Conservation (phyloP, 2,329 filamentous ascomycete species). For the Thelonectria rubi region DNA sequence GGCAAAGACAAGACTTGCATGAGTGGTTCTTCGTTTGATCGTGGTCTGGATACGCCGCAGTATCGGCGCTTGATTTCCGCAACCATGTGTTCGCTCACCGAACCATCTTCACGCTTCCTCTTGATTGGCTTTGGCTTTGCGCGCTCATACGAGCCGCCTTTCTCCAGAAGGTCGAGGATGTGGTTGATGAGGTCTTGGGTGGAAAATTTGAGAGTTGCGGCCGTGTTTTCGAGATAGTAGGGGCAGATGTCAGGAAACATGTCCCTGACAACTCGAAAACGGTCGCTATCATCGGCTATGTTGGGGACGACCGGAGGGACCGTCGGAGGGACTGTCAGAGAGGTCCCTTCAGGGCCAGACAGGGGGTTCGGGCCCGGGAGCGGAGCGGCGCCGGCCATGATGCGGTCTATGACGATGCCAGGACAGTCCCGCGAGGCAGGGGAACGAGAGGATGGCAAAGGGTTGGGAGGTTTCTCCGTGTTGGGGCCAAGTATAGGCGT, state of each 20-base stretch:
- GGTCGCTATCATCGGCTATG: constrained; percentile 20
- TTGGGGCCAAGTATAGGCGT: background rate
- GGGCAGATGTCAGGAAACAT: constrained; percentile 59
- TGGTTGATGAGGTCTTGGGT: constrained; percentile 46
- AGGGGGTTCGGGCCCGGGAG: no score
- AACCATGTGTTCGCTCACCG: constrained; percentile 21
- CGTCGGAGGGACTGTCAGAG: no score
- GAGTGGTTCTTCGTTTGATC: background rate
- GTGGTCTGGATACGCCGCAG: constrained; percentile 7
- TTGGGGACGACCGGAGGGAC: no score
- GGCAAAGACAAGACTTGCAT: constrained; percentile 26
- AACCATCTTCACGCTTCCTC: constrained; percentile 50
- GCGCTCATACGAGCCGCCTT: constrained; percentile 48
- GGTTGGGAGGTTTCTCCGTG: background rate
- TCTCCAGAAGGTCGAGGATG: constrained; percentile 54
- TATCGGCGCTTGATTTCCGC: constrained; percentile 29
- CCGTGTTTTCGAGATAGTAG: constrained; percentile 47
- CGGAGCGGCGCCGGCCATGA: background rate
- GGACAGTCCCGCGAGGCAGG: background rate
- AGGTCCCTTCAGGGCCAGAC: no score
- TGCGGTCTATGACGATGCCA: background rate
- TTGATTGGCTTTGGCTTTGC: constrained; percentile 45
- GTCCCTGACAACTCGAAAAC: constrained; percentile 26
- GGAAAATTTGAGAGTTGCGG: constrained; percentile 41
- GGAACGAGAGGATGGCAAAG: background rate